Evolutionary conservation across 306 rosid genomes (phyloP), one percentile per base, ranked within the genome.

Genomic region (Ormosia semicastrata): DNA sequence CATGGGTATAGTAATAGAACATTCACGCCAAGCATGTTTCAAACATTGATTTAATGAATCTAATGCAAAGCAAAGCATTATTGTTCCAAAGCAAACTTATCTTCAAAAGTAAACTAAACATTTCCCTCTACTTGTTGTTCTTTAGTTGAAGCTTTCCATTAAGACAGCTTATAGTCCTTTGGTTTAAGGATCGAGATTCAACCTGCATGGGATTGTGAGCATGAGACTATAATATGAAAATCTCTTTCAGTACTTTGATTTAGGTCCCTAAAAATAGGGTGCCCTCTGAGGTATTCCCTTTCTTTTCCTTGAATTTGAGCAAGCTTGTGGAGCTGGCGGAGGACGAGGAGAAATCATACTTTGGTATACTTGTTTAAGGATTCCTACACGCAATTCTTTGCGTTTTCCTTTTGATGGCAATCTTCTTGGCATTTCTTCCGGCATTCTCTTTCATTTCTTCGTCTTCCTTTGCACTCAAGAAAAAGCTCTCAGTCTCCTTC

Each of bases 261-360:
- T 79, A 84, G 71, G 82, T 69, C 46, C 86, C 73, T 68, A 91
- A 50, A 2, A 84, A 36, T 46, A 79, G 68, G 95, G 92, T 70
- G 93, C 91, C 83, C 95, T 89, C 32, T 47, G 87, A 58, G 93
- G 93, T 43, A 64, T 84, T 44, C 95, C 93, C 81, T 91, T 91
- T 69, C 95, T 87, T 70, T 85, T 91, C n/a, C 81, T 88, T 78
- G 90, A 77, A 75, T 81, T 87, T 67, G 90, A 66, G 66, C 13
- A 32, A 39, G 12, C 18, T 15, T 8, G 24, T 2, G 6, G 5
- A 32, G 9, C 0, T 24, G 24, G 2, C 24, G 2, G 66, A 36
- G 69, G 29, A 66, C 2, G 53, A 29, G 75, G 4, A 68, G 76
- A 54, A 53, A 52, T 52, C 56, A 14, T 74, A 66, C 58, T 77